Conservation (phyloP, 176 grass and related monocot genomes). For the Aegilops bicornis region DNA sequence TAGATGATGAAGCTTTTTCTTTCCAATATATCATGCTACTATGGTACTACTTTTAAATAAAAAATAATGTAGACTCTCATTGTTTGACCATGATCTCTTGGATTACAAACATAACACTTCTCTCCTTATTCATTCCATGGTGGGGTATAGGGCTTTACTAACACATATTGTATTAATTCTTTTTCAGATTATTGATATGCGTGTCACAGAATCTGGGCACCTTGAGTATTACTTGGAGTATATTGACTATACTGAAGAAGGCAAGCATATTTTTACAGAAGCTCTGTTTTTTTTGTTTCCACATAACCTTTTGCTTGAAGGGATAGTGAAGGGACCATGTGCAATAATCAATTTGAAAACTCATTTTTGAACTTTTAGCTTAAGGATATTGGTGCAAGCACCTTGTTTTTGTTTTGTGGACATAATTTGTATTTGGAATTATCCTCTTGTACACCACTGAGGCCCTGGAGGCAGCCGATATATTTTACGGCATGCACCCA, state of each 20-base stretch:
- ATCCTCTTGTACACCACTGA: neutral
- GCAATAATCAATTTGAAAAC: neutral
- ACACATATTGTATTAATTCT: neutral
- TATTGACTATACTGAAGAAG: constrained; percentile 55
- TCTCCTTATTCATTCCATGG: neutral
- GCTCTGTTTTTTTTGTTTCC: constrained; percentile 5
- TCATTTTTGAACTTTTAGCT: neutral
- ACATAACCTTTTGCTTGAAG: neutral
- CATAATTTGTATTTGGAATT: constrained; percentile 2
- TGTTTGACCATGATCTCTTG: neutral
- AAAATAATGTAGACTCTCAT: neutral
- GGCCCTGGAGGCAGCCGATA: neutral
- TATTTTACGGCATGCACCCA: neutral
- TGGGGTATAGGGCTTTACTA: neutral
- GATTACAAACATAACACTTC: neutral
- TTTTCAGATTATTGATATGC: constrained; percentile 48
- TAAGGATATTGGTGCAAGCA: neutral
- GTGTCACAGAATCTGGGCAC: constrained; percentile 9
- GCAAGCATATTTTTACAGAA: constrained; percentile 40
- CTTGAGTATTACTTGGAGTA: constrained; percentile 53
- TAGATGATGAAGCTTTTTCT: neutral
- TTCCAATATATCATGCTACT: neutral
- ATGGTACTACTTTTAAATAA: neutral
- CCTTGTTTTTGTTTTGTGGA: neutral
- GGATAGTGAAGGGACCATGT: neutral